Conservation (phyloP, 768 basidiomycete species). For the Mycena vitilis region DNA sequence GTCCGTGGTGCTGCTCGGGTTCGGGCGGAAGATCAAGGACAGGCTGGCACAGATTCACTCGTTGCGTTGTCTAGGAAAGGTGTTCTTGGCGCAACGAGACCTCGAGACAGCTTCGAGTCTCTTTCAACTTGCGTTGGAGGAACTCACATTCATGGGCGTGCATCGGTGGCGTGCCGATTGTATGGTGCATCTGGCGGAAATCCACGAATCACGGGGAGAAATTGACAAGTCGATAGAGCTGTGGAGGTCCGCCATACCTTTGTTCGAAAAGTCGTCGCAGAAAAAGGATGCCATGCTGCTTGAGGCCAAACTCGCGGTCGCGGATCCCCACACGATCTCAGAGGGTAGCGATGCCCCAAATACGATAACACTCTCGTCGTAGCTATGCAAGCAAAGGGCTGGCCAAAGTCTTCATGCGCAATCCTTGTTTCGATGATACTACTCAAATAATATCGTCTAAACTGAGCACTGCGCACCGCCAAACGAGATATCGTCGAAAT, state of each 20-base stretch:
- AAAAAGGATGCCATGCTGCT: not conserved
- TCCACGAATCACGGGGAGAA: not conserved
- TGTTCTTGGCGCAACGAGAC: not conserved
- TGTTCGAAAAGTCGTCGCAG: conserved; percentile 1
- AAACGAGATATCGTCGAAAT: conserved; percentile 45
- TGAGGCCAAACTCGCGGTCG: not conserved
- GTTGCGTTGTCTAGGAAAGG: conserved; percentile 13
- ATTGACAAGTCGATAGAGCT: not conserved
- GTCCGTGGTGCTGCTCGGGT: conserved; percentile 8
- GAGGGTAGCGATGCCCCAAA: no score
- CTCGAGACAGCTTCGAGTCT: not conserved
- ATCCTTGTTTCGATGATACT: no score
- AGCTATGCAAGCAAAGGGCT: no score
- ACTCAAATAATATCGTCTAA: no score
- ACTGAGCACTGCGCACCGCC: no score
- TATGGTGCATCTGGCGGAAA: conserved; percentile 6
- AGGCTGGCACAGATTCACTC: conserved; percentile 7
- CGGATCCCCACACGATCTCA: not conserved
- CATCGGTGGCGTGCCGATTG: conserved; percentile 24
- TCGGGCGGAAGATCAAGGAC: not conserved
- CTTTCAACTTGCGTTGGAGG: conserved; percentile 11
- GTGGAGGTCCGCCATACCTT: not conserved
- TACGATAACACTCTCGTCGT: no score
- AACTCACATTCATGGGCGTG: conserved; percentile 13
- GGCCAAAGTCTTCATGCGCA: no score